Percentiles rank a stretch among this genome's conserved stretches.
Evolutionary conservation across 2,329 filamentous ascomycete genomes (phyloP).

Genomic region (Trichophyton simii): DNA sequence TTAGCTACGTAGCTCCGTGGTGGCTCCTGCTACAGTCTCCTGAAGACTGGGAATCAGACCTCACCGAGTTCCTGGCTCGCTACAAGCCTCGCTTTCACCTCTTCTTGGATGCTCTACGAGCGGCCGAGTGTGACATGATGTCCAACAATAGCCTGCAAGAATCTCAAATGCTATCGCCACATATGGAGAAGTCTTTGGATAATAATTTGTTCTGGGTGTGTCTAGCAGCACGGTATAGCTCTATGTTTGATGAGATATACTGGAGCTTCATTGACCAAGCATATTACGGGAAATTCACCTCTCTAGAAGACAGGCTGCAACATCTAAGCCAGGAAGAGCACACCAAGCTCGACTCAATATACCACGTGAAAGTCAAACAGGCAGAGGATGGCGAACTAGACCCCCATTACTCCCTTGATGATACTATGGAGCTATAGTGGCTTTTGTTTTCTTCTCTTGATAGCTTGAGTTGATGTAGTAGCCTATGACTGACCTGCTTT

Average conservation of each 20-base stretch:
- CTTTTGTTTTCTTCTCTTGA: too few relatives aligned
- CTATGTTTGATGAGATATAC: constrained; percentile 20
- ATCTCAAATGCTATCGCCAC: constrained; percentile 14
- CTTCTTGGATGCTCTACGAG: constrained; percentile 17
- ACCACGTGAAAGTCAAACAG: constrained; percentile 10
- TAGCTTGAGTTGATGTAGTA: too few relatives aligned
- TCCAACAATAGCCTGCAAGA: constrained; percentile 8
- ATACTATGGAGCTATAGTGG: constrained; percentile 10
- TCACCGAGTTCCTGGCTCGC: constrained; percentile 17
- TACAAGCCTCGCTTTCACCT: constrained; percentile 17
- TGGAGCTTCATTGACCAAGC: constrained; percentile 16
- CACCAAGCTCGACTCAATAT: constrained; percentile 2
- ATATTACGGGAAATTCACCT: constrained; percentile 15
- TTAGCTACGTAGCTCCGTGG: constrained; percentile 16
- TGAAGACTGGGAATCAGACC: constrained; percentile 15
- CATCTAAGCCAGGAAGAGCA: constrained; percentile 13
- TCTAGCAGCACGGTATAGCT: constrained; percentile 18
- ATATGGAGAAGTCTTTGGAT: constrained; percentile 18
- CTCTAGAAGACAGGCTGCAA: constrained; percentile 14
- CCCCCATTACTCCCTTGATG: constrained; percentile 9
- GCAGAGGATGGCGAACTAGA: constrained; percentile 10
- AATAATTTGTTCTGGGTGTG: constrained; percentile 19
- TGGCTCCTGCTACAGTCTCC: constrained; percentile 16
- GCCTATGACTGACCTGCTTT: too few relatives aligned
- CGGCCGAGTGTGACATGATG: constrained; percentile 14